Evolutionary conservation across 1,139 yeast genomes (phyloP), one percentile per base, ranked within the genome.

Genomic region (Suhomyces taliae): DNA sequence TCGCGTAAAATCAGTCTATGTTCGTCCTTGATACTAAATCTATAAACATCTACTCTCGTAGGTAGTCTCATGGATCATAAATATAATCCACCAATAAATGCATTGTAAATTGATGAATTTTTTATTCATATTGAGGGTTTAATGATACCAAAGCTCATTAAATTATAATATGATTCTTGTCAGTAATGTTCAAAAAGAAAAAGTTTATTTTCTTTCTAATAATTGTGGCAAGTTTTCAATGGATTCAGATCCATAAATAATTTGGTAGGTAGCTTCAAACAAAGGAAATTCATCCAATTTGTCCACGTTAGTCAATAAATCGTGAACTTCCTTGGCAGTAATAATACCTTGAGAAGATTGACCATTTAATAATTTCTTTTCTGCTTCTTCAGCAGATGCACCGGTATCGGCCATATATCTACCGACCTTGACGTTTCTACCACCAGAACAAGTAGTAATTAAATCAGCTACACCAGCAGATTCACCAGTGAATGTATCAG

Each of bases 401-500:
- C 77, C 78, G 19, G 78, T 74, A 56, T 72, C 64, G 27, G 78
- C 74, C 79, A 75, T 75, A 56, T 73, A 70, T 52, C 74, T 68
- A 19, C 76, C 80, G 37, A 75, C 76, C 57, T 70, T 72, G 44
- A 75, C 79, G 58, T 75, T 75, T 63, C 80, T 70, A 45, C 80
- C 80, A 44, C 79, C 80, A 29, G 78, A 57, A 53, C 80, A 75
- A 33, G 80, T 74, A 36, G 80, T 75, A 53, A 75, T 75, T 54
- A 75, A 70, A 53, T 75, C 80, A 40, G 80, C 80, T 36, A 75
- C 80, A 47, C 80, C 80, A n/a, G 79, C 79, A 27, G 74, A 66
- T 57, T 75, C 79, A 40, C 65, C 67, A 10, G 79, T 74, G 58
- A 75, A 75, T 10, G 79, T 75, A 31, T 64, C 50, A 14, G 67